phyloP scores from a whole-genome alignment of 441 rosid genomes.

The Monsonia emarginata region DNA sequence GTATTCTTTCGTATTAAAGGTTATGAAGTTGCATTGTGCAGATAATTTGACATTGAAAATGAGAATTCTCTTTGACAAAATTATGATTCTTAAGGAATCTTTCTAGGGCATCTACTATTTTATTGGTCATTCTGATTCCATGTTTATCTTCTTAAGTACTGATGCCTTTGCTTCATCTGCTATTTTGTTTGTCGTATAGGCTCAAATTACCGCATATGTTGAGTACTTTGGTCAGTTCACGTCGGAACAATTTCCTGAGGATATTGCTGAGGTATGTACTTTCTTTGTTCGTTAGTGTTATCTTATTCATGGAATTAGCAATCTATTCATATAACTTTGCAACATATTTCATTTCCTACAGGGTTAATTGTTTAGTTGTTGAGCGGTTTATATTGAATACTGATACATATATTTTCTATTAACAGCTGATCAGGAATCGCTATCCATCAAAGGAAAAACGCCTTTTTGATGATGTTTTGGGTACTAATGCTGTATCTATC shows the following conservation, averaged over 20 bases:
- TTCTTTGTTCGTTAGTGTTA: slow-evolving; percentile 2
- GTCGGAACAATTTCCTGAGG: slow-evolving; percentile 88
- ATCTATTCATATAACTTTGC: background rate
- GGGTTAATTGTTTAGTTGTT: slow-evolving; percentile 5
- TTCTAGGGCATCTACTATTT: background rate
- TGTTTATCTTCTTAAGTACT: background rate
- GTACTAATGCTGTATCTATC: slow-evolving; percentile 35
- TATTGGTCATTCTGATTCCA: background rate
- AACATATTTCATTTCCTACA: background rate
- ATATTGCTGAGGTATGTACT: slow-evolving; percentile 74
- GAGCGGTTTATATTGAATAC: slow-evolving; percentile 17
- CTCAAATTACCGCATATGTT: slow-evolving; percentile 85
- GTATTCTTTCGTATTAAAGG: background rate
- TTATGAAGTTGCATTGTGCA: background rate
- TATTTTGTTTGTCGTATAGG: slow-evolving; percentile 31
- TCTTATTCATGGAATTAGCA: background rate
- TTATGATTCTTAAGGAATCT: background rate
- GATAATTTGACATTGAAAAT: background rate
- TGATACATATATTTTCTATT: slow-evolving; percentile 19
- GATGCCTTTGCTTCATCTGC: slow-evolving; percentile 5
- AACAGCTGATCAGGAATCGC: slow-evolving; percentile 73
- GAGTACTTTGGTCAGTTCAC: slow-evolving; percentile 93
- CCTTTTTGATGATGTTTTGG: slow-evolving; percentile 88
- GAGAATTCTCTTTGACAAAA: background rate
- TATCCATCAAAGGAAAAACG: slow-evolving; percentile 79